Percentiles rank a stretch among this genome's conserved stretches.
Evolutionary conservation across 192 early-diverging fungal genomes (phyloP).

Genomic region (Dispira simplex): DNA sequence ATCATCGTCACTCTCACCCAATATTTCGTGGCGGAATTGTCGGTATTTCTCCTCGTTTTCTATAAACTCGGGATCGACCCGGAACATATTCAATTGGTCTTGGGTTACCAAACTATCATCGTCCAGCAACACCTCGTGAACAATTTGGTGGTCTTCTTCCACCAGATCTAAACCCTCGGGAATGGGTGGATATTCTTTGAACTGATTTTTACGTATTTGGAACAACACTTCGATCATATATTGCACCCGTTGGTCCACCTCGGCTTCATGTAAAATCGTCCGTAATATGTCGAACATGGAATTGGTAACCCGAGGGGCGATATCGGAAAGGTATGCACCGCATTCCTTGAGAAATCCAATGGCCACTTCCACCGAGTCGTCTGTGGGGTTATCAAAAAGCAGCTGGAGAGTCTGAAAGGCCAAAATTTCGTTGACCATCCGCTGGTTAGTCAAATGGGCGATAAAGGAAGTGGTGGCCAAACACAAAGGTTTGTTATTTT

Average conservation of each 20-base stretch:
- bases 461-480: conserved; percentile 75
- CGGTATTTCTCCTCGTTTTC: conserved; percentile 74
- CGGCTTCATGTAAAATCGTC: conserved; percentile 81
- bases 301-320: conserved; percentile 55
- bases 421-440: conserved; percentile 73
- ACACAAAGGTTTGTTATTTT: conserved; percentile 80
- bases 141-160: conserved; percentile 90
- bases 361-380: conserved; percentile 92
- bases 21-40: conserved; percentile 66
- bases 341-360: conserved; percentile 86
- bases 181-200: conserved; percentile 73
- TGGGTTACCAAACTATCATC: conserved; percentile 68
- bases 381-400: conserved; percentile 68
- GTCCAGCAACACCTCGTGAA: conserved; percentile 67
- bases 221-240: conserved; percentile 96
- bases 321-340: conserved; percentile 69
- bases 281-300: conserved; percentile 87
- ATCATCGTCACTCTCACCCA: conserved; percentile 55
- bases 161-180: conserved; percentile 73
- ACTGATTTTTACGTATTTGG: conserved; percentile 86
- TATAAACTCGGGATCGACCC: conserved; percentile 57
- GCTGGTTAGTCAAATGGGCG: conserved; percentile 86
- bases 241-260: conserved; percentile 87
- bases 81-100: conserved; percentile 79
- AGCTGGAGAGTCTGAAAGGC: conserved; percentile 74